phyloP scores from a whole-genome alignment of 2,329 filamentous ascomycete species.

The Xenoacremonium recifei region DNA sequence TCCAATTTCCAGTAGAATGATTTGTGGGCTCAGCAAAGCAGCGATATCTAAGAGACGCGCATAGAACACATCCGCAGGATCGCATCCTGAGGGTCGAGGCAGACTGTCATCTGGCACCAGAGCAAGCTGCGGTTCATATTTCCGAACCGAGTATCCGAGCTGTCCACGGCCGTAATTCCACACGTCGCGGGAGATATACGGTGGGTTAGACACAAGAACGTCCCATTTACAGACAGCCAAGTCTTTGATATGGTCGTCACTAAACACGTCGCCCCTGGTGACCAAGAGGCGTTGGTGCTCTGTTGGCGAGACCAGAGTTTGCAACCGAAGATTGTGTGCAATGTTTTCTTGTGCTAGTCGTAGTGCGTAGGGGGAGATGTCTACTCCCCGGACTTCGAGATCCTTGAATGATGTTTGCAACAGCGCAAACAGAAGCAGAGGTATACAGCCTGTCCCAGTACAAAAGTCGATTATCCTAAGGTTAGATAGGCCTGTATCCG shows the following conservation, averaged over 20 bases:
- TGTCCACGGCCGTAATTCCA: slow-evolving; percentile 39
- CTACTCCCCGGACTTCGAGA: slow-evolving; percentile 65
- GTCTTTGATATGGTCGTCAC: slow-evolving; percentile 33
- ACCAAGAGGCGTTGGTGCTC: slow-evolving; percentile 41
- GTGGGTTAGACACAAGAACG: slow-evolving; percentile 83
- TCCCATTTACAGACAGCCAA: slow-evolving; percentile 43
- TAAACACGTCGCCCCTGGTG: slow-evolving; percentile 48
- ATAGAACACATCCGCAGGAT: slow-evolving; percentile 63
- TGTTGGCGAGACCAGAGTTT: slow-evolving; percentile 17
- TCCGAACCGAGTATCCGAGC: slow-evolving; percentile 71
- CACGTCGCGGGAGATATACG: slow-evolving; percentile 70
- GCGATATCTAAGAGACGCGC: slow-evolving; percentile 59
- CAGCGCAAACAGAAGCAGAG: slow-evolving; percentile 69
- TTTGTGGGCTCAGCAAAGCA: slow-evolving; percentile 43
- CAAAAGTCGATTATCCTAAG: slow-evolving; percentile 80
- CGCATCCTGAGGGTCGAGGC: slow-evolving; percentile 29
- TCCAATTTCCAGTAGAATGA: slow-evolving; percentile 70
- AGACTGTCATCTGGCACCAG: slow-evolving; percentile 56
- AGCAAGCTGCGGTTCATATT: slow-evolving; percentile 77
- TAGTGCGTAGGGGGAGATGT: slow-evolving; percentile 68
- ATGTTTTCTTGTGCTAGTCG: slow-evolving; percentile 65
- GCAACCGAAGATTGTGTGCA: slow-evolving; percentile 41
- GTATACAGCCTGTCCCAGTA: slow-evolving; percentile 88
- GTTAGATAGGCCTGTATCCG: slow-evolving; percentile 11
- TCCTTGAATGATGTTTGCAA: slow-evolving; percentile 42